A percentile compares a stretch with the other conserved stretches of the same genome.
These are phyloP conservation scores for Diaporthe velutina DNA, from an alignment of 2,329 filamentous ascomycete species.

Conservation along the genomic window DNA sequence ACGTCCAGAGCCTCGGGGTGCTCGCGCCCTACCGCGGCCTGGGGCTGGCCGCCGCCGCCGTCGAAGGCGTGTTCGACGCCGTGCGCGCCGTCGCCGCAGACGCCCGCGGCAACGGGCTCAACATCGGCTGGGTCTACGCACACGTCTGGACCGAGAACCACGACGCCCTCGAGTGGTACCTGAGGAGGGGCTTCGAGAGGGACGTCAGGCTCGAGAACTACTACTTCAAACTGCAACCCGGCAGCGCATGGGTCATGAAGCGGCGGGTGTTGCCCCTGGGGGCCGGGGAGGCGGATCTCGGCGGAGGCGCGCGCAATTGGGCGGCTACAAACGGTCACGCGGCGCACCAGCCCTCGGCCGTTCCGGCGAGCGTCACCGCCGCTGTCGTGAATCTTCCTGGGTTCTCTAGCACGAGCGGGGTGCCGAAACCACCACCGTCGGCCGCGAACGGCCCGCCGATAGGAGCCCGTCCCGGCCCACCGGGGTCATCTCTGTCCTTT, in stretches of 20 bases:
- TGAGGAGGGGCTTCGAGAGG: conserved; percentile 66
- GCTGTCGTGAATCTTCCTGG: conserved; percentile 46
- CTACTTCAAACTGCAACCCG: conserved; percentile 72
- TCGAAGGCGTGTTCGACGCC: conserved; percentile 63
- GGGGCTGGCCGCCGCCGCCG: conserved; percentile 69
- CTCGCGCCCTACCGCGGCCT: conserved; percentile 73
- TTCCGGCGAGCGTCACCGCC: conserved; percentile 45
- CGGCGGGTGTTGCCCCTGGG: conserved; percentile 54
- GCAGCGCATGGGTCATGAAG: conserved; percentile 71
- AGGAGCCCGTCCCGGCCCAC: conserved; percentile 41
- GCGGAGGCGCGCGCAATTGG: conserved; percentile 35
- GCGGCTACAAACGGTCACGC: conserved; percentile 16
- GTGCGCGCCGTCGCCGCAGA: conserved; percentile 53
- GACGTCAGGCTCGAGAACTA: conserved; percentile 67
- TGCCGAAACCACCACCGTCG: conserved; percentile 31
- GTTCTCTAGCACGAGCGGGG: conserved; percentile 31
- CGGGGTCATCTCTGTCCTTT: conserved; percentile 59
- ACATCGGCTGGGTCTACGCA: conserved; percentile 58
- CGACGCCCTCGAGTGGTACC: conserved; percentile 74
- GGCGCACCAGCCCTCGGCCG: neutral
- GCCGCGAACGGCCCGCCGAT: conserved; percentile 27
- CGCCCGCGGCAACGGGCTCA: conserved; percentile 5
- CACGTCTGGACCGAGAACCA: conserved; percentile 78
- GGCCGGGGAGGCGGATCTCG: neutral
- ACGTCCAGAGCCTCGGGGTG: conserved; percentile 74